Conservation (phyloP, 495 filamentous ascomycete species). For the Penicillium taxi region DNA sequence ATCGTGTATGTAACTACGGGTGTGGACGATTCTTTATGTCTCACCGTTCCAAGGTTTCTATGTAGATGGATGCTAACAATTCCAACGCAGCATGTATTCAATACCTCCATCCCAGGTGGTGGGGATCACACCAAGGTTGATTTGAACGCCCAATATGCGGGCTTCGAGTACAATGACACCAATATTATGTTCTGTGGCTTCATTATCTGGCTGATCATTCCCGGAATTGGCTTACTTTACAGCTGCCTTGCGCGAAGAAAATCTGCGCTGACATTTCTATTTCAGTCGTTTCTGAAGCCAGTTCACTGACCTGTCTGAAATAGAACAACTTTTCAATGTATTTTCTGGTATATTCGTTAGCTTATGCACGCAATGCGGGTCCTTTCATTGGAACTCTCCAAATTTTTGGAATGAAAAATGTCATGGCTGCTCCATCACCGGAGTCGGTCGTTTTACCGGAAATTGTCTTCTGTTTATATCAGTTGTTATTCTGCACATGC, state of each 20-base stretch:
- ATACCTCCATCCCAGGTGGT: constrained; percentile 37
- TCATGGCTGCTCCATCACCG: constrained; percentile 43
- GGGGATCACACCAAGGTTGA: constrained; percentile 39
- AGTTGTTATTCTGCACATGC: constrained; percentile 50
- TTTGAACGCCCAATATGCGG: constrained; percentile 44
- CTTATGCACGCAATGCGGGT: constrained; percentile 43
- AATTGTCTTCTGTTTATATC: constrained; percentile 50
- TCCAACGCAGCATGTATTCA: constrained; percentile 27
- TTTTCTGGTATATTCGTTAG: constrained; percentile 52
- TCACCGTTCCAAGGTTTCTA: too few species aligned
- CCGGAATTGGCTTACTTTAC: constrained; percentile 52
- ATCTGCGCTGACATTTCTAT: constrained; percentile 48
- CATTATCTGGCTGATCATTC: constrained; percentile 53
- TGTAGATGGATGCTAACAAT: too few species aligned
- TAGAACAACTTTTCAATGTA: constrained; percentile 47
- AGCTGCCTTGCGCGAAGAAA: constrained; percentile 51
- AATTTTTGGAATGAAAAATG: constrained; percentile 48
- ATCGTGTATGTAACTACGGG: too few species aligned
- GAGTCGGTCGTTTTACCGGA: constrained; percentile 44
- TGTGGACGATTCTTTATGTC: too few species aligned
- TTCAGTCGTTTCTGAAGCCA: constrained; percentile 45
- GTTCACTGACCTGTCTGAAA: background rate
- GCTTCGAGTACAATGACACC: constrained; percentile 43
- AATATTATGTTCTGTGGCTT: constrained; percentile 45
- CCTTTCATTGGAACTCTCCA: constrained; percentile 47